Evolutionary conservation across 2,329 filamentous ascomycete species (phyloP).

Genomic region (Acrocalymma vagum): DNA sequence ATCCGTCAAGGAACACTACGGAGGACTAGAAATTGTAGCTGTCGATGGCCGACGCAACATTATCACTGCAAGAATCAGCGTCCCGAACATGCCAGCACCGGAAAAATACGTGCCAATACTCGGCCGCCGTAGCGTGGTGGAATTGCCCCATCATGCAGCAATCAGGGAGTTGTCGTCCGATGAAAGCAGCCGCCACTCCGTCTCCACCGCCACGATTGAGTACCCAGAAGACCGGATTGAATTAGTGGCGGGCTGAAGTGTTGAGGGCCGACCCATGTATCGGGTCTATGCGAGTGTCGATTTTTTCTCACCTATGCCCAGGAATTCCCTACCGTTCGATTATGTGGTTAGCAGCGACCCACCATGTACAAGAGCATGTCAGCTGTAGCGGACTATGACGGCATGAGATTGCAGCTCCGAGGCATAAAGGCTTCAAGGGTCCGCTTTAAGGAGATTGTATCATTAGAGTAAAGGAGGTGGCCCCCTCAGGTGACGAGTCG

Average conservation of each 20-base stretch:
- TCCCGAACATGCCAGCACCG: slow-evolving; percentile 17
- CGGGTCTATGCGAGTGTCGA: no score
- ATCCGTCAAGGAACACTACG: slow-evolving; percentile 16
- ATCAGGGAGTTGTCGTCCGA: slow-evolving; percentile 9
- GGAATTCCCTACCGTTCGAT: no score
- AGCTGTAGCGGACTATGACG: no score
- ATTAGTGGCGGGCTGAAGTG: background rate
- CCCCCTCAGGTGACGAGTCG: no score
- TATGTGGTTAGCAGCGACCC: no score
- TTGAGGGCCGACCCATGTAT: no score
- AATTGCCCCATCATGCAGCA: slow-evolving; percentile 2
- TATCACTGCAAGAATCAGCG: slow-evolving; percentile 18
- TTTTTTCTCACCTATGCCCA: no score
- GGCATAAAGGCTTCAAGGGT: no score
- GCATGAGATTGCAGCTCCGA: no score
- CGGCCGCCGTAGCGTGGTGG: slow-evolving; percentile 1
- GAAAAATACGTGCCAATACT: background rate
- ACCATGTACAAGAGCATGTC: no score
- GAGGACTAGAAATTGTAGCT: slow-evolving; percentile 23
- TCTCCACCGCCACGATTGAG: background rate
- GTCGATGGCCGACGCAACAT: slow-evolving; percentile 25
- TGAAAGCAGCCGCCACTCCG: slow-evolving; percentile 2
- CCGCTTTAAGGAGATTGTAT: no score
- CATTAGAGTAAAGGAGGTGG: no score
- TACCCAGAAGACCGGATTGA: background rate